Evolutionary conservation across 306 rosid species (phyloP).

Genomic region (Hylodesmum podocarpum): DNA sequence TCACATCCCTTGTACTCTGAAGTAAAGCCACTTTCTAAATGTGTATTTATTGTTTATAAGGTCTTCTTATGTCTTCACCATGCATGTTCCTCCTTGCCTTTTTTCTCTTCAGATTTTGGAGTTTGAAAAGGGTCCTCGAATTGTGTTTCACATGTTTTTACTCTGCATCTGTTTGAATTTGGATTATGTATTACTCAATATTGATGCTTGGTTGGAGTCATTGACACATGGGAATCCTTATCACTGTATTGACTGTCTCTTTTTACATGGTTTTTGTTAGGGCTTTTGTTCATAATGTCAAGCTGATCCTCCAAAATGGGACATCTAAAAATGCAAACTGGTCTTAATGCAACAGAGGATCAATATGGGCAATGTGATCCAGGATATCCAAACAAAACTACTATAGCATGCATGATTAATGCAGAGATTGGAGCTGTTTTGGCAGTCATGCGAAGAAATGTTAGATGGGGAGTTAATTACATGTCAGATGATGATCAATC

Average conservation of each 20-base stretch:
- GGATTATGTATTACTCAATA: neutral
- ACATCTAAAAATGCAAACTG: slow-evolving; percentile 50
- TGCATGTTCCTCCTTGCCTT: neutral
- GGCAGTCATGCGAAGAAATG: slow-evolving; percentile 93
- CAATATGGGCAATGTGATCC: slow-evolving; percentile 54
- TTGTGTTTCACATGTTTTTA: slow-evolving; percentile 2
- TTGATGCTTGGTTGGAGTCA: neutral
- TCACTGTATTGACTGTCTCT: neutral
- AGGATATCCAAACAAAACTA: slow-evolving; percentile 47
- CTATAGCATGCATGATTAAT: slow-evolving; percentile 84
- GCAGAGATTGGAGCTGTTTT: slow-evolving; percentile 87
- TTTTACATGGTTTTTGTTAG: neutral
- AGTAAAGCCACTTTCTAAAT: neutral
- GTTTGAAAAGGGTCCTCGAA: neutral
- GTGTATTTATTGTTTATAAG: slow-evolving; percentile 11
- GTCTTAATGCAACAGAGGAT: slow-evolving; percentile 58
- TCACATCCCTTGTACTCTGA: neutral
- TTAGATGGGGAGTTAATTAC: slow-evolving; percentile 86
- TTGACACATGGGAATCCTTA: neutral
- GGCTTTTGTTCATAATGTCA: slow-evolving; percentile 13
- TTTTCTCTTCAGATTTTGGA: neutral
- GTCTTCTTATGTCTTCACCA: slow-evolving; percentile 2
- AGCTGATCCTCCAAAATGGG: slow-evolving; percentile 47
- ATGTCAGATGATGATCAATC: slow-evolving; percentile 80
- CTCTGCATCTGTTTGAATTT: slow-evolving; percentile 4